Conservation (phyloP, 2,329 filamentous ascomycete species). For the Phaeoacremonium minimum region DNA sequence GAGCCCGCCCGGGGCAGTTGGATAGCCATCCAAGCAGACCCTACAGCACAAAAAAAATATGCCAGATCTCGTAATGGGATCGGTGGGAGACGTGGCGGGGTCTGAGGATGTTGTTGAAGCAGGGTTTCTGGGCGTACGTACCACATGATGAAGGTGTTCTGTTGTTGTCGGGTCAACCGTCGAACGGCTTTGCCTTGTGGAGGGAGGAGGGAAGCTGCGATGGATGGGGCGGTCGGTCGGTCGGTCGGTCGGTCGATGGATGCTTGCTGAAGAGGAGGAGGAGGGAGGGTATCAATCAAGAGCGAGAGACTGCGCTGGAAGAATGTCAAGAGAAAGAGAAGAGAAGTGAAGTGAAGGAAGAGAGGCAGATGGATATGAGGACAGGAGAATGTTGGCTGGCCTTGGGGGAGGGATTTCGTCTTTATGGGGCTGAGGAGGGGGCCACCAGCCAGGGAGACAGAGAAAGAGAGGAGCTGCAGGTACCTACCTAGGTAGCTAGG, state of each 20-base stretch:
- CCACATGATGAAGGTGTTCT: conserved; percentile 19
- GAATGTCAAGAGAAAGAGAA: conserved; percentile 10
- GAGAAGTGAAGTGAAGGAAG: conserved; percentile 5
- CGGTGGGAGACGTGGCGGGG: too few species aligned
- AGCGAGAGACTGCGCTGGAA: conserved; percentile 5
- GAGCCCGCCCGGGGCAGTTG: too few species aligned
- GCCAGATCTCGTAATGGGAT: too few species aligned
- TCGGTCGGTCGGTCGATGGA: too few species aligned
- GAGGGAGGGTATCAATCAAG: conserved; percentile 10
- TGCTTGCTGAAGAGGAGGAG: too few species aligned
- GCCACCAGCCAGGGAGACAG: too few species aligned
- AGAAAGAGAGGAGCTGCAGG: too few species aligned
- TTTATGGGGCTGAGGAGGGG: conserved; percentile 9
- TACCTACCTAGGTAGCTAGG: too few species aligned
- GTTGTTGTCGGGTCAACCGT: conserved; percentile 20
- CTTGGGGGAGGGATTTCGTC: conserved; percentile 10
- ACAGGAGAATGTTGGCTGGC: conserved; percentile 4
- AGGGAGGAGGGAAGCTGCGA: conserved; percentile 8
- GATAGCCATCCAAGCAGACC: too few species aligned
- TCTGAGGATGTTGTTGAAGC: too few species aligned
- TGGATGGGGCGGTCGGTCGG: conserved; percentile 5
- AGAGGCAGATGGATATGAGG: conserved; percentile 1
- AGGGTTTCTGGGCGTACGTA: conserved; percentile 17
- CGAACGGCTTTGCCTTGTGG: conserved; percentile 1
- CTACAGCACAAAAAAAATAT: too few species aligned